Percentiles rank a stretch among this genome's conserved stretches.
Conservation (phyloP, 768 basidiomycete genomes). For the Auricularia sp. region DNA sequence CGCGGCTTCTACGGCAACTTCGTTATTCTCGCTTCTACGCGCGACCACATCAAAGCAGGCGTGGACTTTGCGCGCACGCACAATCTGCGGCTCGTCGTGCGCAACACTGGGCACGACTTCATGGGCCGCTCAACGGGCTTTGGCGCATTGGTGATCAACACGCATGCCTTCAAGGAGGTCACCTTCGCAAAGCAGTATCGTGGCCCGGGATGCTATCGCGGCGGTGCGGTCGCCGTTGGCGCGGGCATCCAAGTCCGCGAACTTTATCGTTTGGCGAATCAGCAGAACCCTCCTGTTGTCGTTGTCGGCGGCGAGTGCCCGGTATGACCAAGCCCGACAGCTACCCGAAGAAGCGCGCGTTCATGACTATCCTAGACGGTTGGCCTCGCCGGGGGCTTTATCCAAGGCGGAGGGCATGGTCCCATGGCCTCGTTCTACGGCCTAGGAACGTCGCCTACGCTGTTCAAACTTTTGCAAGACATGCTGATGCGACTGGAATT, state of each 20-base stretch:
- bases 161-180: constrained; percentile 26
- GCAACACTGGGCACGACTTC: constrained; percentile 30
- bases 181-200: constrained; percentile 18
- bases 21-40: neutral
- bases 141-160: constrained; percentile 32
- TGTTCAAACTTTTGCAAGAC: no score
- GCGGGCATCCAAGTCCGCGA: constrained; percentile 17
- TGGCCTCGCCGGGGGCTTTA: constrained; percentile 23
- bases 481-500: neutral
- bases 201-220: constrained; percentile 12
- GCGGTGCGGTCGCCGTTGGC: constrained; percentile 20
- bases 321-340: neutral
- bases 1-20: neutral
- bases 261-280: constrained; percentile 15
- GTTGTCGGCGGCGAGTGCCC: constrained; percentile 14
- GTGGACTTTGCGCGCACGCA: constrained; percentile 20
- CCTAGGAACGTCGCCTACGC: no score
- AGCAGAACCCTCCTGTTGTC: constrained; percentile 8
- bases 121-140: constrained; percentile 35
- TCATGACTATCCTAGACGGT: constrained; percentile 13
- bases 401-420: constrained; percentile 23
- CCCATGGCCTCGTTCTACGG: constrained; percentile 12
- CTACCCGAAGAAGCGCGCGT: no score
- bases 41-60: constrained; percentile 14
- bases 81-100: constrained; percentile 23